Evolutionary conservation across 768 basidiomycete genomes (phyloP).

Genomic region (Tylopilus felleus): DNA sequence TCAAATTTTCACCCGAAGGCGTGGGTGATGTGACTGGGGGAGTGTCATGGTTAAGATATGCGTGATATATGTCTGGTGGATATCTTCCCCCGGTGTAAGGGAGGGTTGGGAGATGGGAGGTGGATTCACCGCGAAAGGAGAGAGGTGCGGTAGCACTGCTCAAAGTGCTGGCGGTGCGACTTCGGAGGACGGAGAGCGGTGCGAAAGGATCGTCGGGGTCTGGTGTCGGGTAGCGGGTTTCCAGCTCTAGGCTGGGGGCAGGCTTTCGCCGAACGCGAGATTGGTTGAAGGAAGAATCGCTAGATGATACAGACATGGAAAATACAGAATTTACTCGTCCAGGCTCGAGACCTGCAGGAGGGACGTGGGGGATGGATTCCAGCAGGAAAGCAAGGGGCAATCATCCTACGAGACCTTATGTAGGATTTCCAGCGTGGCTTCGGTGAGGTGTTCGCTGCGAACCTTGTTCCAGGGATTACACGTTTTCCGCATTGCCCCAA

Average conservation of each 20-base stretch:
- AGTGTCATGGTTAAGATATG: constrained; percentile 17
- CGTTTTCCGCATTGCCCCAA: constrained; percentile 31
- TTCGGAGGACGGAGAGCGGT: constrained; percentile 61
- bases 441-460: constrained; percentile 29
- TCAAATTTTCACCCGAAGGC: constrained; percentile 1
- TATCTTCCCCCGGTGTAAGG: constrained; percentile 33
- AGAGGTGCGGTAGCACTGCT: constrained; percentile 27
- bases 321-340: constrained; percentile 20
- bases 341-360: constrained; percentile 13
- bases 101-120: constrained; percentile 29
- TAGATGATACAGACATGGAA: constrained; percentile 30
- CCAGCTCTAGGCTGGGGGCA: constrained; percentile 48
- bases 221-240: constrained; percentile 58
- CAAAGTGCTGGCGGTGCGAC: constrained; percentile 47
- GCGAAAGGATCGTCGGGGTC: constrained; percentile 72
- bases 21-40: constrained; percentile 11
- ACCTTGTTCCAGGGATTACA: constrained; percentile 17
- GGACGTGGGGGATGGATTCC: constrained; percentile 10
- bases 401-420: constrained; percentile 25
- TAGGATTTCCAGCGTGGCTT: constrained; percentile 35
- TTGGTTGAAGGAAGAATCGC: constrained; percentile 24
- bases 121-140: constrained; percentile 31
- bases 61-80: constrained; percentile 32
- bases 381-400: constrained; percentile 16
- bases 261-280: constrained; percentile 48